Conservation (phyloP, 2,329 filamentous ascomycete genomes). For the Botrytis tulipae region DNA sequence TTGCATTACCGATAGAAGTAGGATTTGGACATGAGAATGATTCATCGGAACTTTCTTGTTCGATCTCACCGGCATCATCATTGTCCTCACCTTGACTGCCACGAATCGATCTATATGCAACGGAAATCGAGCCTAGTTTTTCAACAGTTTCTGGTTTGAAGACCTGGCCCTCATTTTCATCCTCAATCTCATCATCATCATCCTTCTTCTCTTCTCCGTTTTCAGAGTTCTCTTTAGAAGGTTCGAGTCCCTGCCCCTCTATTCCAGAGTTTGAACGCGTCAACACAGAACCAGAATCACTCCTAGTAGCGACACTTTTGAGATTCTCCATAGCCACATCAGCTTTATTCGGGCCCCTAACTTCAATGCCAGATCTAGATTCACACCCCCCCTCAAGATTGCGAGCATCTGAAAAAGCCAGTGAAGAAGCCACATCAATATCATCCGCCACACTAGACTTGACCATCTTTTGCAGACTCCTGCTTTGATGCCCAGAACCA, state of each 20-base stretch:
- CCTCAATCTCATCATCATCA: neutral
- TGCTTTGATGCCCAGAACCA: neutral
- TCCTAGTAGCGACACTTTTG: neutral
- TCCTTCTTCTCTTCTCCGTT: neutral
- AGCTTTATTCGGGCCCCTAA: neutral
- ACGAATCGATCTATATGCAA: neutral
- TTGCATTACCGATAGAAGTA: neutral
- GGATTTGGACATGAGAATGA: neutral
- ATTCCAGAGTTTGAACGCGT: neutral
- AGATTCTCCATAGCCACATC: neutral
- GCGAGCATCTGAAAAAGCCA: neutral
- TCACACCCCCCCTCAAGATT: neutral
- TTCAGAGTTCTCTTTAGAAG: rapidly evolving
- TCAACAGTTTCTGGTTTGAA: neutral
- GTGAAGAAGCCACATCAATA: neutral
- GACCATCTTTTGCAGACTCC: too few relatives aligned
- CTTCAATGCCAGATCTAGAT: neutral
- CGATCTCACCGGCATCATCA: too few relatives aligned
- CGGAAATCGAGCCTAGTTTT: neutral
- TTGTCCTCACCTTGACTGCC: neutral
- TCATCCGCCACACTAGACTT: neutral
- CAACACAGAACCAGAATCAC: neutral
- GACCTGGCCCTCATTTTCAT: neutral
- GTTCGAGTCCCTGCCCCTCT: neutral
- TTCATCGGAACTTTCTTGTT: neutral